A percentile compares a stretch with the other conserved stretches of the same genome.
Evolutionary conservation across 345 rosid species (phyloP).

Genomic region (Eucalyptus coolabah): DNA sequence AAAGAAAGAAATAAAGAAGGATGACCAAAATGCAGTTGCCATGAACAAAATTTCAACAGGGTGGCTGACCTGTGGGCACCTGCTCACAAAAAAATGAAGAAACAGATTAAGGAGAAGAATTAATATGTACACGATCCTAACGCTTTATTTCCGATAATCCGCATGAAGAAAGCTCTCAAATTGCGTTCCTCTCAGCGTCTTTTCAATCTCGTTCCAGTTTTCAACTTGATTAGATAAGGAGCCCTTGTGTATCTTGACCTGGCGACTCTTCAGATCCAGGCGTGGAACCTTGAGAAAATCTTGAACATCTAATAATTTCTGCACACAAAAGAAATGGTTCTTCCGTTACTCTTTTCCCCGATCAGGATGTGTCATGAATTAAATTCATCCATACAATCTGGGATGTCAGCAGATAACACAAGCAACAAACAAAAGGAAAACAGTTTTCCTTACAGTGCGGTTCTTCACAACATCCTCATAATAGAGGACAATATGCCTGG

Average conservation of each 20-base stretch:
- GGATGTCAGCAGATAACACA: not conserved
- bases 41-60: conserved; percentile 34
- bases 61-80: conserved; percentile 6
- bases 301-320: conserved; percentile 70
- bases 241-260: conserved; percentile 93
- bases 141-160: conserved; percentile 36
- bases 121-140: not conserved
- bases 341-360: not conserved
- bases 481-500: conserved; percentile 67
- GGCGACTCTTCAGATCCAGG: conserved; percentile 62
- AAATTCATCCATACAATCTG: not conserved
- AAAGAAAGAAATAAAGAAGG: not conserved
- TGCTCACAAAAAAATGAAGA: not conserved
- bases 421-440: not conserved
- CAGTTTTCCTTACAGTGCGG: conserved; percentile 41
- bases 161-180: conserved; percentile 43
- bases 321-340: not conserved
- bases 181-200: conserved; percentile 49
- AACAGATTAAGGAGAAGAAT: not conserved
- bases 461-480: conserved; percentile 89
- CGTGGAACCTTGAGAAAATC: conserved; percentile 82
- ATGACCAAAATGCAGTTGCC: not conserved
- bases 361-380: not conserved
- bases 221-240: conserved; percentile 47
- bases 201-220: conserved; percentile 73